phyloP scores from a whole-genome alignment of 208 protist genomes.

The Leishmania tarentolae region DNA sequence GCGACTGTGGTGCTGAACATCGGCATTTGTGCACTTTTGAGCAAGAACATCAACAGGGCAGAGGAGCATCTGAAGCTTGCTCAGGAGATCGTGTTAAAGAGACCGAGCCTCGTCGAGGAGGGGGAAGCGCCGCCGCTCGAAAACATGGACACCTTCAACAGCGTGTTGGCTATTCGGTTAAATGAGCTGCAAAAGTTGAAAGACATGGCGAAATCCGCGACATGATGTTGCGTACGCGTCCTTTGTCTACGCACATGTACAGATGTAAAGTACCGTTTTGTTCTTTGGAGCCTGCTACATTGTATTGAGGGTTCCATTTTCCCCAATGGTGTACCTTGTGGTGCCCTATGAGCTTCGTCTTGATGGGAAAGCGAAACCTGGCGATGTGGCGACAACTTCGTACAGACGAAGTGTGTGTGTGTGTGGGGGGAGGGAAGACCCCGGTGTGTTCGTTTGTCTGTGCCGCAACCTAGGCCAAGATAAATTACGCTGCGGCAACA shows the following conservation, averaged over 20 bases:
- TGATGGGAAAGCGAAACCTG: neutral
- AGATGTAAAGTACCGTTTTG: neutral
- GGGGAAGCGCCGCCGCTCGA: conserved; percentile 71
- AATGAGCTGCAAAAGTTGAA: conserved; percentile 51
- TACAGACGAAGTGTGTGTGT: conserved; percentile 4
- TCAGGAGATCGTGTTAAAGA: conserved; percentile 59
- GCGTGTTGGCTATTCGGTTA: conserved; percentile 61
- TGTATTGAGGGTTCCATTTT: neutral
- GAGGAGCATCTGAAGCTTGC: conserved; percentile 65
- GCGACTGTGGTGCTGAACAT: conserved; percentile 70
- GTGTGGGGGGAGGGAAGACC: too few species aligned
- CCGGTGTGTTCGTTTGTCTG: neutral
- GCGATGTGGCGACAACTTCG: neutral
- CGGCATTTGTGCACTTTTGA: conserved; percentile 67
- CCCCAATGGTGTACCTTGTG: neutral
- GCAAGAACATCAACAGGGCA: conserved; percentile 58
- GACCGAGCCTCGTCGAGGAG: conserved; percentile 54
- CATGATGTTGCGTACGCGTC: neutral
- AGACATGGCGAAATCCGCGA: conserved; percentile 15
- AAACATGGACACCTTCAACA: conserved; percentile 51
- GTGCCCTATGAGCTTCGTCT: neutral
- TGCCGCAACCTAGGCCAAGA: neutral
- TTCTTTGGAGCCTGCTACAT: neutral
- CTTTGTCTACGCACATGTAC: conserved; percentile 10
- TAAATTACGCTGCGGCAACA: neutral